phyloP scores from a whole-genome alignment of 1,284 basidiomycete genomes.

The Puccinia novopanici region DNA sequence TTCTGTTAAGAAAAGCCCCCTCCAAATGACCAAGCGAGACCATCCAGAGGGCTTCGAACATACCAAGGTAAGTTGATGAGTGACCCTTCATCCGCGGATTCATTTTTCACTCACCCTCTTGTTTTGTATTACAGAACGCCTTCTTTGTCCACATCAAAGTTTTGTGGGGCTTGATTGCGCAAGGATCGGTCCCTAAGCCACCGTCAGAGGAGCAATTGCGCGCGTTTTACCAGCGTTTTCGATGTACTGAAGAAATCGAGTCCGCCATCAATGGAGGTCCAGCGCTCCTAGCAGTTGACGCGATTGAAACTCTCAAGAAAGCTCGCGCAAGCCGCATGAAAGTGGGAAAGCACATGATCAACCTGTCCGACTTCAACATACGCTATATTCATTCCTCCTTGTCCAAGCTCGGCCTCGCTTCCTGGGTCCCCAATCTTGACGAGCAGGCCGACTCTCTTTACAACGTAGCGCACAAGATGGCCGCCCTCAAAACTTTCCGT shows the following conservation, averaged over 20 bases:
- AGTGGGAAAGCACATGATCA: neutral
- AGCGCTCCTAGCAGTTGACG: neutral
- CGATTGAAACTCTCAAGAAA: neutral
- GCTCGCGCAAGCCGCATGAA: neutral
- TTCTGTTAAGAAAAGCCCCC: no score
- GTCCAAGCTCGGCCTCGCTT: constrained; percentile 4
- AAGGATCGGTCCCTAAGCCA: neutral
- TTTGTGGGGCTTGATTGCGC: constrained; percentile 20
- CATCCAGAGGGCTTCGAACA: constrained; percentile 9
- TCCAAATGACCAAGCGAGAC: constrained; percentile 21
- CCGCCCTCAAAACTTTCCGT: neutral
- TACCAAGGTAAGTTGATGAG: constrained; percentile 4
- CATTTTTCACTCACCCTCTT: neutral
- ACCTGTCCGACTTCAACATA: constrained; percentile 9
- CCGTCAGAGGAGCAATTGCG: neutral
- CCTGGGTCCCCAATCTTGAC: constrained; percentile 25
- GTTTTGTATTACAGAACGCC: neutral
- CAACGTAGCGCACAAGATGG: constrained; percentile 10
- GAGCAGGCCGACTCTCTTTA: constrained; percentile 12
- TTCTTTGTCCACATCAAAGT: no score
- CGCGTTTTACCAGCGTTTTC: constrained; percentile 24
- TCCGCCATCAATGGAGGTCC: no score
- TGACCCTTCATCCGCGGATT: no score
- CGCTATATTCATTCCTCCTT: neutral
- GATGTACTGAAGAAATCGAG: neutral